Conservation (phyloP, 306 rosid species). For the Lupinus albus region DNA sequence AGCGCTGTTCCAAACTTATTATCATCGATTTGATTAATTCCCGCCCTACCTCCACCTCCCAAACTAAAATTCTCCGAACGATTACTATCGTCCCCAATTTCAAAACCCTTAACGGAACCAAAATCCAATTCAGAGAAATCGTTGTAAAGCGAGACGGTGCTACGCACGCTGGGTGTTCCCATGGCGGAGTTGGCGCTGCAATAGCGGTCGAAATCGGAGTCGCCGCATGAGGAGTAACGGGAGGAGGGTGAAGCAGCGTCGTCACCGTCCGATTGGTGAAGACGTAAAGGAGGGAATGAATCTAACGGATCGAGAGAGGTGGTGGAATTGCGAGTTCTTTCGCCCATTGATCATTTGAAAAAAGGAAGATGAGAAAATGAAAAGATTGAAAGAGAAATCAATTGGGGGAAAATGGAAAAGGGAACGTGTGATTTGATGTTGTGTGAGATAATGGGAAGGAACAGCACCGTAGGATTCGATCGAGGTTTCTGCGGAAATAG, state of each 20-base stretch:
- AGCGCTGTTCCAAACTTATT: neutral
- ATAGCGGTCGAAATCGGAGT: slow-evolving; percentile 86
- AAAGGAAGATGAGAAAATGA: neutral
- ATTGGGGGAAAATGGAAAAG: too few relatives aligned
- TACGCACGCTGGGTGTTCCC: slow-evolving; percentile 78
- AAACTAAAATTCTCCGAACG: slow-evolving; percentile 57
- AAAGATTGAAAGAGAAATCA: too few relatives aligned
- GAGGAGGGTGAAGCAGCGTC: slow-evolving; percentile 43
- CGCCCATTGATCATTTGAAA: slow-evolving; percentile 54
- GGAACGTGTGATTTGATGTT: too few relatives aligned
- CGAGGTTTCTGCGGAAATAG: too few relatives aligned
- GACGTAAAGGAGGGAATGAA: slow-evolving; percentile 45
- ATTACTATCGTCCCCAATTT: slow-evolving; percentile 46
- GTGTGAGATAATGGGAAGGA: too few relatives aligned
- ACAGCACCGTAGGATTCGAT: too few relatives aligned
- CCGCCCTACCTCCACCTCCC: slow-evolving; percentile 47
- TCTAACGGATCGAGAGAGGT: slow-evolving; percentile 50
- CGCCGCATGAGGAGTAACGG: slow-evolving; percentile 75
- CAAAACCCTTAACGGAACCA: slow-evolving; percentile 48
- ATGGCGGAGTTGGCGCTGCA: slow-evolving; percentile 83
- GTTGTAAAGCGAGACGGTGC: slow-evolving; percentile 68
- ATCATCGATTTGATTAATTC: slow-evolving; percentile 38
- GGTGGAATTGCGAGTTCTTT: slow-evolving; percentile 38
- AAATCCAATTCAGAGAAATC: slow-evolving; percentile 64
- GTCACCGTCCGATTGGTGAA: slow-evolving; percentile 47